Base-by-base conservation (phyloP, 257 asterid species). In the Parsonsia alboflavescens region DNA sequence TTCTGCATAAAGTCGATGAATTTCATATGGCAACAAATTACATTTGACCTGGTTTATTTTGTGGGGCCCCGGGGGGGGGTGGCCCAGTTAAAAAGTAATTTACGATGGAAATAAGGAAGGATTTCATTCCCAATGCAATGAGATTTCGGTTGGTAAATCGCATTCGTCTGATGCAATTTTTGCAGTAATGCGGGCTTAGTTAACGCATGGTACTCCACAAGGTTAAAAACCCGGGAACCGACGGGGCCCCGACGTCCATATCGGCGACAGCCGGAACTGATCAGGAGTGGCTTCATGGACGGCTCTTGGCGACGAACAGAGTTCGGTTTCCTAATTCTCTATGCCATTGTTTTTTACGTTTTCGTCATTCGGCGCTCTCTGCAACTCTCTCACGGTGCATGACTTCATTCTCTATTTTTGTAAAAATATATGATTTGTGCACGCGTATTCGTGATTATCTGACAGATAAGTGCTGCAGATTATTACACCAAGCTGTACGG, bases 331-430 rank as follows among this genome's bases (percentile, higher is more conserved):
- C 91, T 91, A 73, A 49, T 88, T 68, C 70, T 83, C 15, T 94
- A 90, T 80, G 98, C 92, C 63, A 59, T 77, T 70, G 77, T 80
- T 73, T 92, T 94, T 88, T 92, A 94, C 79, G 44, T 74, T 57
- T 73, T 90, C 54, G 80, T 86, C 75, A 84, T 92, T 79, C 91
- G 82, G 42, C 96, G 99, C 79, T 89, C 98, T 68, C 92, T 94
- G 36, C 92, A 87, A 82, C 97, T 94, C 75, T 86, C 98, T 54
- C 89, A 78, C 41, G 97, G 98, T 93, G 76, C 72, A 1, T 5
- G 49, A 41, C 65, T 68, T 13, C 39, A 12, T 48, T 0, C 28
- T 10, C 4, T 2, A 19, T 24, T n/a, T 36, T 36, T 12, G 10
- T 74, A 10, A 59, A 2, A 6, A 10, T 11, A 6, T 68, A 5